Conservation (phyloP, 2,329 filamentous ascomycete genomes). For the Myriosclerotinia scirpicola region DNA sequence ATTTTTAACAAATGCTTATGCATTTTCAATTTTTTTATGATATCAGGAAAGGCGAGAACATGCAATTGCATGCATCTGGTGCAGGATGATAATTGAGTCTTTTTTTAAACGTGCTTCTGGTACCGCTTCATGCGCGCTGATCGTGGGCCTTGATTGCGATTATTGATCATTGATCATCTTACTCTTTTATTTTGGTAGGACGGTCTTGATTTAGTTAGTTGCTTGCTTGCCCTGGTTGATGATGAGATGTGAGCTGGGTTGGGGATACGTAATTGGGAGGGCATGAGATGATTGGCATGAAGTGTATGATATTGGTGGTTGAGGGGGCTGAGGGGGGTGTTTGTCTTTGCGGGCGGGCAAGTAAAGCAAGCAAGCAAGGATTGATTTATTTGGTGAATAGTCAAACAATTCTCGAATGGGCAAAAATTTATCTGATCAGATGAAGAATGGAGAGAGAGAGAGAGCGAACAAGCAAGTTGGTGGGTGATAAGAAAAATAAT, state of each 20-base stretch:
- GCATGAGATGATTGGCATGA: slow-evolving; percentile 4
- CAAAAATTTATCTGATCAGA: neutral
- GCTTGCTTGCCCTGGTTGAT: slow-evolving; percentile 5
- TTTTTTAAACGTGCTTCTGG: slow-evolving; percentile 15
- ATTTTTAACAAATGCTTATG: neutral
- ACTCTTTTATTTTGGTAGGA: slow-evolving; percentile 15
- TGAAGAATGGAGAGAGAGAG: neutral
- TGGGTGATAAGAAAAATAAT: neutral
- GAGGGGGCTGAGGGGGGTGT: neutral
- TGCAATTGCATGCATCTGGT: neutral
- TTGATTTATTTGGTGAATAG: slow-evolving; percentile 3
- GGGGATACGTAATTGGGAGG: neutral
- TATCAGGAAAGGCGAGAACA: neutral
- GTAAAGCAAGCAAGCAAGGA: neutral
- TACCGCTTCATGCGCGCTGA: slow-evolving; percentile 3
- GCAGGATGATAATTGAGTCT: slow-evolving; percentile 1
- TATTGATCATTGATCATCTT: neutral
- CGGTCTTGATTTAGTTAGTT: neutral
- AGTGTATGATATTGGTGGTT: slow-evolving; percentile 14
- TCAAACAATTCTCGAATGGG: neutral
- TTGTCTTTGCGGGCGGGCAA: neutral
- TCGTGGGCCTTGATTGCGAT: neutral
- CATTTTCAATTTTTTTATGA: neutral
- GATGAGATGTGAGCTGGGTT: neutral
- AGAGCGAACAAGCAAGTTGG: neutral